Base-by-base conservation (phyloP, 306 rosid genomes). In the Prosopis cineraria region DNA sequence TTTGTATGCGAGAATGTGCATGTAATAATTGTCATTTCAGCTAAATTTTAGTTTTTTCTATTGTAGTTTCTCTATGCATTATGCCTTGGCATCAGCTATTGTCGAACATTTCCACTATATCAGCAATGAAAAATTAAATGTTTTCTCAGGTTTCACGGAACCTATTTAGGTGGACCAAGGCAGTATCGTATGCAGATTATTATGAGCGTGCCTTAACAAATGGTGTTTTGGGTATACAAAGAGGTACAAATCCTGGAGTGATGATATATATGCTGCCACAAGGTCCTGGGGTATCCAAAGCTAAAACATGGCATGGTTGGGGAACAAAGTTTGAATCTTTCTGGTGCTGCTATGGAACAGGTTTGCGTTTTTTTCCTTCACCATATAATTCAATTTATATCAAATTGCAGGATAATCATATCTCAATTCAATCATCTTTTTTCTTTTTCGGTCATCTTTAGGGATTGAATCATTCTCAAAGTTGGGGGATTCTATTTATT, bases 331-430 rank as follows among this genome's bases (percentile, higher is more conserved):
- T 83, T 31, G 75, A 58, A 3, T 24, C 83, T 43, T 90, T 90
- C 70, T 90, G 95, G 95, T 90, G 95, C 80, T 90, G 95, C 87
- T 90, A 90, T 34, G 95, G 95, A 66, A 90, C 95, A 76, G 95
- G 95, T 88, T 24, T 7, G 69, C 16, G 50, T 19, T 0, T 29
- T 48, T 36, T 36, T 36, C 63, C 20, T n/a, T n/a, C 12, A 24
- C 29, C n/a, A 25, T 58, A 7, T 40, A 17, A 55, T 59, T n/a
- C 55, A 25, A 40, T 40, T 56, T 58, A 30, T 43, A 7, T 37
- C 39, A 40, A 45, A 31, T 19, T 24, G 24, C 53, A 25, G 8
- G 3, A 6, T n/a, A 8, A 8, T 40, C 55, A 45, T 60, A 47
- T 70, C 33, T 39, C 14, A 19, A 25, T 25, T 45, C 31, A 4